phyloP scores from a whole-genome alignment of 1,139 yeast genomes.

The Barnettozyma hawaiiensis region DNA sequence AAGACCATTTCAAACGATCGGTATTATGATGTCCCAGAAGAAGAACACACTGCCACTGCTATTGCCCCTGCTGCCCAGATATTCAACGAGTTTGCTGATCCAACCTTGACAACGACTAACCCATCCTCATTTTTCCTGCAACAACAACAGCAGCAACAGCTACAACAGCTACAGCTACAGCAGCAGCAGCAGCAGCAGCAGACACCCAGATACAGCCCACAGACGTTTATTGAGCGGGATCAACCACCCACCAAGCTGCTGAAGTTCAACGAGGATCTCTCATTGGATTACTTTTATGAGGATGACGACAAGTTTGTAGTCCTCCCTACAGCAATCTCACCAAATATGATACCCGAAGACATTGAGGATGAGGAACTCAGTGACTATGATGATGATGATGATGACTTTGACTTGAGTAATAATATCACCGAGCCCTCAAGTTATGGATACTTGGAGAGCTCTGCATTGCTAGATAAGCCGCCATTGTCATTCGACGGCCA shows the following conservation, averaged over 20 bases:
- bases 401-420: conserved; percentile 7
- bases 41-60: background rate
- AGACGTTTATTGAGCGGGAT: conserved; percentile 2
- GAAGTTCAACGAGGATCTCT: conserved; percentile 25
- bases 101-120: conserved; percentile 31
- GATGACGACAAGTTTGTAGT: conserved; percentile 22
- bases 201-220: conserved; percentile 1
- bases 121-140: conserved; percentile 8
- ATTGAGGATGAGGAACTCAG: conserved; percentile 29
- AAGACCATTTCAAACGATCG: conserved; percentile 25
- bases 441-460: conserved; percentile 10
- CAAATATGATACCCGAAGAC: conserved; percentile 28
- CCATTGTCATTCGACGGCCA: background rate
- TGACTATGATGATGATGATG: conserved; percentile 21
- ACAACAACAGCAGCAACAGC: too few species aligned
- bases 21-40: conserved; percentile 24
- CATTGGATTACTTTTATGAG: conserved; percentile 22
- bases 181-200: too few species aligned
- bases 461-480: conserved; percentile 1
- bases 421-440: conserved; percentile 3
- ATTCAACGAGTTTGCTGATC: conserved; percentile 35
- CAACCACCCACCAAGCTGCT: conserved; percentile 15
- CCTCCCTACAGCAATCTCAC: conserved; percentile 15
- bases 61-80: background rate
- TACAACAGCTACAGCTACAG: too few species aligned